Evolutionary conservation across 768 basidiomycete genomes (phyloP), one percentile per base, ranked within the genome.

Genomic region (Collybia sordida): DNA sequence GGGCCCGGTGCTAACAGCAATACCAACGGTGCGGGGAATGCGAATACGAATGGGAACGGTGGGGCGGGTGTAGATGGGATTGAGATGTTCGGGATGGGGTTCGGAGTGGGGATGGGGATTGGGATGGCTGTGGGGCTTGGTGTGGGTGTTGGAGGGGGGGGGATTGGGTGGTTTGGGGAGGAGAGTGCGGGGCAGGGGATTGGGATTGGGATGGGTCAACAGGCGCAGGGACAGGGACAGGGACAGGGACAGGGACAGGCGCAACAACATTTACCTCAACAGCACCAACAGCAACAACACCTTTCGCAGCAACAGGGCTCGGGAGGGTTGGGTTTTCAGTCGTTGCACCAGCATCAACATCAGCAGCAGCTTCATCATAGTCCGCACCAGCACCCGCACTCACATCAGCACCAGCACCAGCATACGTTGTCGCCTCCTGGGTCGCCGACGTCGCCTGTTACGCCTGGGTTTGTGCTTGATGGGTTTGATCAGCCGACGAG

Each of bases 1-100:
- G 57, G 66, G 59, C 38, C 66, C 63, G 42, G 60, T 47, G 46
- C 57, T 62, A 27, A 11, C 27, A 27, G 47, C 55, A 23, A 42
- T 56, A 27, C 41, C 46, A 18, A 36, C 36, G 48, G 55, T 8
- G 25, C 45, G 21, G 42, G 42, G 28, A 41, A 45, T 42, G 47
- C 40, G 25, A 41, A 48, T 50, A 24, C 51, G 25, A 2, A 28
- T 27, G 31, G 31, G 3, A 14, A 14, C 14, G 31, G 9, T 3
- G 31, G 31, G 9, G 31, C 9, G 14, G 31, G 31, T 11, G 47
- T 36, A 15, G 34, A 38, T 6, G 47, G 47, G 37, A 48, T 48
- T 7, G 47, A 37, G 22, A 48, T 51, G 50, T 51, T 51, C 14
- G 49, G 49, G 18, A 36, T 50, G 41, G 49, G 49, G 19, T 50